phyloP scores from a whole-genome alignment of 108 stramenopile genomes.

The Nitzschia sp. region DNA sequence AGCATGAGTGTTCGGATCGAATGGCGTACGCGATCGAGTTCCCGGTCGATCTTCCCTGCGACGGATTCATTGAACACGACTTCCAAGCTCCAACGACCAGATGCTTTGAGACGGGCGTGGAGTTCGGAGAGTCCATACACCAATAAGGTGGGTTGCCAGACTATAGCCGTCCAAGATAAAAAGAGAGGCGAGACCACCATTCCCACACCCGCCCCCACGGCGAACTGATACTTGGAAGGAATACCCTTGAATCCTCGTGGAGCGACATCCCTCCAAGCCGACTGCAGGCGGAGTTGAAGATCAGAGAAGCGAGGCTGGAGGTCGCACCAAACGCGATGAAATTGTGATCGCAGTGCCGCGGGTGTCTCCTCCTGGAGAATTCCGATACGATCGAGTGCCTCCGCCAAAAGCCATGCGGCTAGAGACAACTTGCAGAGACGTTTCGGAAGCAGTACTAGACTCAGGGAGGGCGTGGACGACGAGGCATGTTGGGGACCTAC shows the following conservation, averaged over 20 bases:
- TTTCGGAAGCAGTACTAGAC: not conserved
- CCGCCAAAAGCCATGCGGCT: conserved; percentile 2
- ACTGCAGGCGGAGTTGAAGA: not conserved
- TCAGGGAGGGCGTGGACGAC: no score
- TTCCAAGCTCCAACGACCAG: not conserved
- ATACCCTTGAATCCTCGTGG: not conserved
- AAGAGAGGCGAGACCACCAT: conserved; percentile 6
- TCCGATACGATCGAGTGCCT: conserved; percentile 6
- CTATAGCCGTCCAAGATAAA: not conserved
- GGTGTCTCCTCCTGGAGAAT: conserved; percentile 15
- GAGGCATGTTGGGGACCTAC: no score
- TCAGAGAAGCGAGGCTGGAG: not conserved
- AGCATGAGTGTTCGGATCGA: no score
- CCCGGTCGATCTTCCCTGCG: conserved; percentile 61
- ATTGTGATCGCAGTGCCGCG: not conserved
- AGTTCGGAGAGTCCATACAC: conserved; percentile 1
- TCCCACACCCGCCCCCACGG: conserved; percentile 6
- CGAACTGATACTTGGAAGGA: conserved; percentile 7
- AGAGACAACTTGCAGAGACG: conserved; percentile 2
- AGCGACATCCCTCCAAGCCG: not conserved
- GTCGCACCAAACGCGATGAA: conserved; percentile 5
- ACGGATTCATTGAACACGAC: conserved; percentile 47
- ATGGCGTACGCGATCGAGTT: conserved; percentile 50
- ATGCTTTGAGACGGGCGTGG: not conserved
- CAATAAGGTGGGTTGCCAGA: not conserved